Evolutionary conservation across 805 yeast genomes (phyloP).

Genomic region (Starmerella vitae): DNA sequence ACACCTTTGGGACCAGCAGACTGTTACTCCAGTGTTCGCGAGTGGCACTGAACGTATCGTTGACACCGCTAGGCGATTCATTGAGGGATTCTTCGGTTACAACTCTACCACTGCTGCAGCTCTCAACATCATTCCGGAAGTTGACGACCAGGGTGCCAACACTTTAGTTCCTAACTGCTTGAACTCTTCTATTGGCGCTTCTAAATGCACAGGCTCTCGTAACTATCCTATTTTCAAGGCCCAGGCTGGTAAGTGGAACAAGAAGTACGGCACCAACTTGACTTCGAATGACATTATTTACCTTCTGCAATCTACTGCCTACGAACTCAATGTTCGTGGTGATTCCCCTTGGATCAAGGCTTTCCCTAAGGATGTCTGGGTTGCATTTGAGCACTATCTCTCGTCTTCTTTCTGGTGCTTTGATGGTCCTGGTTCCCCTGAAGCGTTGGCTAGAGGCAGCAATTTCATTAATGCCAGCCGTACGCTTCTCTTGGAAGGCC

Average conservation of each 20-base stretch:
- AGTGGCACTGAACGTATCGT: slow-evolving; percentile 24
- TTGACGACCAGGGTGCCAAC: slow-evolving; percentile 39
- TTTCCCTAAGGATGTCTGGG: slow-evolving; percentile 39
- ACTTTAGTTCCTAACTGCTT: slow-evolving; percentile 37
- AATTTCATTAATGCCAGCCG: slow-evolving; percentile 37
- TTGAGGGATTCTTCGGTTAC: slow-evolving; percentile 43
- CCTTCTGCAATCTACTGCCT: slow-evolving; percentile 37
- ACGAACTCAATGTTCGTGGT: slow-evolving; percentile 38
- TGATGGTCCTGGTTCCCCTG: slow-evolving; percentile 38
- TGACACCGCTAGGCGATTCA: slow-evolving; percentile 42
- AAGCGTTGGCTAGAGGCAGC: slow-evolving; percentile 33
- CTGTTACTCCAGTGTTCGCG: slow-evolving; percentile 32
- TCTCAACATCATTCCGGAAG: slow-evolving; percentile 36
- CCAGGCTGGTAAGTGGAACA: slow-evolving; percentile 17
- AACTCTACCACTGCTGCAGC: slow-evolving; percentile 29
- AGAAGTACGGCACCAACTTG: slow-evolving; percentile 30
- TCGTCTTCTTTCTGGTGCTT: slow-evolving; percentile 36
- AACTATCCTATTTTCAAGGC: slow-evolving; percentile 4
- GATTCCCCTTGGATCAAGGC: slow-evolving; percentile 31
- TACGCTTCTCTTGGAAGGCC: slow-evolving; percentile 31
- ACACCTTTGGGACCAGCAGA: slow-evolving; percentile 28
- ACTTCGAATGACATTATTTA: slow-evolving; percentile 30
- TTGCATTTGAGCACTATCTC: slow-evolving; percentile 31
- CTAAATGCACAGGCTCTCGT: slow-evolving; percentile 1
- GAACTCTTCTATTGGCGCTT: slow-evolving; percentile 1